Evolutionary conservation across 148 eudicot species (phyloP).

Genomic region (Polygonum aviculare): DNA sequence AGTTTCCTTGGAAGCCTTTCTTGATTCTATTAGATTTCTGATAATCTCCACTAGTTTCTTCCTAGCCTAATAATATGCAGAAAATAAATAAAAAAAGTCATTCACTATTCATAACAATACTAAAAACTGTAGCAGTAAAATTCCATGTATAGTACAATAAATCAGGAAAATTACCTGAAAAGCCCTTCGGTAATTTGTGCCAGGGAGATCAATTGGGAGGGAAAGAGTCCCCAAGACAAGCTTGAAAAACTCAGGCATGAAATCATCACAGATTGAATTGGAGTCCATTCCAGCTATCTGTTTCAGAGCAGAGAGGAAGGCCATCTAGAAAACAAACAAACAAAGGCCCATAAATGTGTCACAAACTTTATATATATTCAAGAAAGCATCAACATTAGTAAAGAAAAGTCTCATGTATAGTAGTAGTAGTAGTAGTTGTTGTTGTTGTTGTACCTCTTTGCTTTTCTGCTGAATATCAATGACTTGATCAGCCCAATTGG

Average conservation of each 20-base stretch:
- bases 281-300: slow-evolving; percentile 74
- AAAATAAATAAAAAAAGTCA: neutral
- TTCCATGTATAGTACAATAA: neutral
- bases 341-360: neutral
- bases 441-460: slow-evolving; percentile 46
- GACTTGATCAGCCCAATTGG: slow-evolving; percentile 54
- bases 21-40: slow-evolving; percentile 48
- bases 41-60: slow-evolving; percentile 54
- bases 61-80: slow-evolving; percentile 58
- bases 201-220: slow-evolving; percentile 88
- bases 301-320: slow-evolving; percentile 70
- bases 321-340: slow-evolving; percentile 56
- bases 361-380: neutral
- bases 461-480: slow-evolving; percentile 88
- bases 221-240: slow-evolving; percentile 88
- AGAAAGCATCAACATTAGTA: neutral
- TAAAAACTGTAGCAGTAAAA: neutral
- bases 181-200: slow-evolving; percentile 66
- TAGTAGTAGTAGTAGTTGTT: no score
- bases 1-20: slow-evolving; percentile 42
- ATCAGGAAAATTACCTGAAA: slow-evolving; percentile 46
- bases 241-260: slow-evolving; percentile 85
- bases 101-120: neutral
- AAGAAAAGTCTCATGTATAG: no score
- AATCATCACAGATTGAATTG: slow-evolving; percentile 37